Conservation (phyloP, 352 stramenopile genomes). For the Blastocystis sp. region DNA sequence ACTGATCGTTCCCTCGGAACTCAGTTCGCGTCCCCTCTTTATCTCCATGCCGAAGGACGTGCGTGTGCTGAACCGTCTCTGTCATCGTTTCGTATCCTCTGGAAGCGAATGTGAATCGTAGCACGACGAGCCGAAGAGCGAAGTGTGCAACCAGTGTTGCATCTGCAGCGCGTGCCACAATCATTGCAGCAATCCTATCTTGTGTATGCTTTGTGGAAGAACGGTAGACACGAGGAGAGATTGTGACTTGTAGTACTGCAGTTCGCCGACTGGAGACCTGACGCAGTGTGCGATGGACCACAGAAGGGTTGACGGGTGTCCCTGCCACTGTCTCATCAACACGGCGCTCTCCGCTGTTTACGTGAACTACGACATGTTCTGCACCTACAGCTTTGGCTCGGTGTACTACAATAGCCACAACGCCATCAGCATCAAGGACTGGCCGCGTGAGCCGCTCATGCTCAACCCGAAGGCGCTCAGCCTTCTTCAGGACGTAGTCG, state of each 20-base stretch:
- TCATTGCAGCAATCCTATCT: not conserved
- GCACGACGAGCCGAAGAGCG: not conserved
- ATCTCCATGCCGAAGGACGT: not conserved
- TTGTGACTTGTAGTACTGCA: not conserved
- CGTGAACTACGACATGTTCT: not conserved
- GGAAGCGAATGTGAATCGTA: not conserved
- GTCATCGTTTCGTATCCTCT: not conserved
- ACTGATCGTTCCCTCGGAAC: not conserved
- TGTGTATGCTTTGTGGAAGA: constrained; percentile 39
- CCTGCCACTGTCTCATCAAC: constrained; percentile 25
- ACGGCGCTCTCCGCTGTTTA: not conserved
- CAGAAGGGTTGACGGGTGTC: not conserved
- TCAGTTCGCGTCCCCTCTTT: not conserved
- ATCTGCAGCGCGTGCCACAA: not conserved
- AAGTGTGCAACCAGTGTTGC: not conserved
- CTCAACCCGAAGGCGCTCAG: not conserved
- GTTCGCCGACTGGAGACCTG: not conserved
- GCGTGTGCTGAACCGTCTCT: constrained; percentile 22
- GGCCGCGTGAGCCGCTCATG: not conserved
- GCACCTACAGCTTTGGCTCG: constrained; percentile 8
- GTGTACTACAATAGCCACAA: constrained; percentile 18
- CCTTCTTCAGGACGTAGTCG: not conserved
- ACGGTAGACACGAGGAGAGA: not conserved
- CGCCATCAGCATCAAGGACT: not conserved
- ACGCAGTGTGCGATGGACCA: not conserved